A percentile compares a stretch with the other conserved stretches of the same genome.
phyloP scores from a whole-genome alignment of 371 early-diverging fungal genomes.

The Mycotypha africana region DNA sequence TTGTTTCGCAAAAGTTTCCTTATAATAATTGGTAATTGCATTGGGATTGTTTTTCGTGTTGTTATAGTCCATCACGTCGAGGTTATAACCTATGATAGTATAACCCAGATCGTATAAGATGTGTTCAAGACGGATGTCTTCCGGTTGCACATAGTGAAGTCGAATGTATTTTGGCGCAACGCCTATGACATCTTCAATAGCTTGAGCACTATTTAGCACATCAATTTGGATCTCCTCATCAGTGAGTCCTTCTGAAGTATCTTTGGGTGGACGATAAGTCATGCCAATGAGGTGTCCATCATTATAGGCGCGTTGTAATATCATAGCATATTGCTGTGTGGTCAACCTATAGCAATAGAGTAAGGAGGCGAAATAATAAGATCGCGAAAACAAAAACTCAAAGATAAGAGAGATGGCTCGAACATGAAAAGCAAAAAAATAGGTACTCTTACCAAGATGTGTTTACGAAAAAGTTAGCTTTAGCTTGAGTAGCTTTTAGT shows the following conservation, averaged over 20 bases:
- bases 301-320: conserved; percentile 45
- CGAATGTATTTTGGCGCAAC: conserved; percentile 51
- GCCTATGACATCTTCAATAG: conserved; percentile 43
- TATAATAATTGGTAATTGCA: conserved; percentile 34
- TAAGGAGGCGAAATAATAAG: too few species aligned
- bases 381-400: too few species aligned
- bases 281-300: conserved; percentile 57
- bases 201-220: conserved; percentile 40
- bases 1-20: conserved; percentile 26
- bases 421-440: too few species aligned
- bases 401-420: too few species aligned
- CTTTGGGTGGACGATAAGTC: conserved; percentile 51
- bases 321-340: conserved; percentile 48
- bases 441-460: conserved; percentile 54
- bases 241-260: conserved; percentile 35
- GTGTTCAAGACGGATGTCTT: conserved; percentile 33
- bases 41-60: conserved; percentile 32
- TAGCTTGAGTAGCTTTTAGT: conserved; percentile 42
- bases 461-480: conserved; percentile 55
- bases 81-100: conserved; percentile 45
- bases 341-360: too few species aligned
- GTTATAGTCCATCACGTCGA: conserved; percentile 46
- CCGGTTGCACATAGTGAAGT: conserved; percentile 42
- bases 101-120: conserved; percentile 45
- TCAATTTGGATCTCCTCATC: conserved; percentile 42